Base-by-base conservation (phyloP, 2,329 filamentous ascomycete genomes). In the Aspergillus sp. region DNA sequence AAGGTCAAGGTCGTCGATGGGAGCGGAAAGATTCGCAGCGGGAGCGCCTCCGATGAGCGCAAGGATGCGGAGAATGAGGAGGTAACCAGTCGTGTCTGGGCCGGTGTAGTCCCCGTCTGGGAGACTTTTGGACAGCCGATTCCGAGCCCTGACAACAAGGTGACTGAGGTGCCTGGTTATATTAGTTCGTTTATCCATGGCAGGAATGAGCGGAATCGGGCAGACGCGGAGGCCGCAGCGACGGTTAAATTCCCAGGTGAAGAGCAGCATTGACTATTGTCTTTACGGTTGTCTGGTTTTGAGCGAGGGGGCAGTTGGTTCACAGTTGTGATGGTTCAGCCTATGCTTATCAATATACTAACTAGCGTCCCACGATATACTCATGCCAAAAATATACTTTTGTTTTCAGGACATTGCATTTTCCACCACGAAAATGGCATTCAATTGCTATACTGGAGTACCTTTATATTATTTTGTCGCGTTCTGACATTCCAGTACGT, bases 11-110 rank as follows among this genome's bases (percentile, higher is more conserved):
- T 93, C 38, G 67, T 71, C 11, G 75, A 74, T 30, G 86, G 82
- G 4, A 86, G 80, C 49, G 82, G 78, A 16, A 93, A 93, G 69
- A 66, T 82, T 26, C 68, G 82, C 5, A 66, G 69, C 15, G 83
- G 82, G 0, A 67, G 67, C 24, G 78, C 82, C 1, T 68, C 67
- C n/a, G 73, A 78, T 48, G 72, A 77, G 37, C 67, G 62, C 40
- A 70, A 71, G 45, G 75, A 79, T 53, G 61, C 63, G 24, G 58
- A 61, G 15, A 51, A 56, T 29, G 44, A 52, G 5, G 67, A 71
- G 15, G 49, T 76, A 14, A 64, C 63, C 3, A 55, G 61, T 17
- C 63, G 57, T 27, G 66, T 73, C 5, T 79, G 74, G 74, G 72
- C 70, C 1, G 75, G 75, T 1, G 72, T 78, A n/a, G 63, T 79